Evolutionary conservation across 1,139 yeast species (phyloP), one percentile per base, ranked within the genome.

Genomic region (Meyerozyma sp.): DNA sequence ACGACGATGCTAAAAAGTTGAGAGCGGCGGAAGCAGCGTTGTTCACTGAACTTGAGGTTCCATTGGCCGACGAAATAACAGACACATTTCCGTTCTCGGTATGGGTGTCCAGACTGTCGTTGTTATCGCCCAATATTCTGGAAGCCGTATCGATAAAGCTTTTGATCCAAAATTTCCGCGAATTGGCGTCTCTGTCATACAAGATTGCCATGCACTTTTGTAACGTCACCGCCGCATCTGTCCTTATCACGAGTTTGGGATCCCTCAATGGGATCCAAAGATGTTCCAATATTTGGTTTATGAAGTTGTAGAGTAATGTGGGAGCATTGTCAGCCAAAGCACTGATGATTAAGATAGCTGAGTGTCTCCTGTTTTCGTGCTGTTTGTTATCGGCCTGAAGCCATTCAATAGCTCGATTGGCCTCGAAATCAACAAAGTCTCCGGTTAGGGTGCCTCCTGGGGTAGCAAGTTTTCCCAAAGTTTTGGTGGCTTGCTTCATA

Each of bases 401-500:
- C 95, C 97, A 86, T 61, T 93, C 98, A 43, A 91, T 73, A 39
- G 96, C 90, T 44, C 90, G 75, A 57, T 86, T 87, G 10, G 94
- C 94, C 60, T 93, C 97, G 54, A 82, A 86, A 50, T 91, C 97
- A 26, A 93, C 97, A 62, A 93, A 84, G 45, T 90, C 97, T 1
- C 95, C 90, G 0, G 96, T 88, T 44, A 90, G 67, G 2, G 94
- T 81, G 1, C 95, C 94, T 23, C 96, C 95, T 0, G 95, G 91
- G 2, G 84, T 80, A 0, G 98, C 95, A 50, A 93, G 69, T 53
- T 84, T 85, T 7, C 98, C 98, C 53, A 93, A 70, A 0, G 96
- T 87, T 43, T 75, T 77, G 1, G 96, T 89, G 3, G 98, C 97
- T 29, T 85, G 78, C 50, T 81, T 79, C 91, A 91, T 87, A 35